These are phyloP conservation scores for Starmera amethionina DNA, from an alignment of 805 yeast species.

Conservation along the genomic window DNA sequence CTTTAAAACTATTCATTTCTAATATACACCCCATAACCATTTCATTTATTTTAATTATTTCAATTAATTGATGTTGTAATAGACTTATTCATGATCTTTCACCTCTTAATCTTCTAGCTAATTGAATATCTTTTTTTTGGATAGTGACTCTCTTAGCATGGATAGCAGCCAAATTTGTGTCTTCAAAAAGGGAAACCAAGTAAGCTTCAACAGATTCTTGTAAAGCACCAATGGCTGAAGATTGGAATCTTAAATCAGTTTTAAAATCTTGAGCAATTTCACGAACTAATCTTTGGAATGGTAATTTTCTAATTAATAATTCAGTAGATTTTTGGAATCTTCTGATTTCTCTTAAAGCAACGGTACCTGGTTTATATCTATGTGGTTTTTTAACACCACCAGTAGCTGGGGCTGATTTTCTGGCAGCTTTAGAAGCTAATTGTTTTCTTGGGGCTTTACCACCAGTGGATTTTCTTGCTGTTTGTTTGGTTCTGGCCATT, in stretches of 20 bases:
- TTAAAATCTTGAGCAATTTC: slow-evolving; percentile 93
- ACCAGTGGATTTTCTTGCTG: slow-evolving; percentile 92
- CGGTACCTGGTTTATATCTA: slow-evolving; percentile 97
- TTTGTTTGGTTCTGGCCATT: slow-evolving; percentile 92
- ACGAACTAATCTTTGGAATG: slow-evolving; percentile 94
- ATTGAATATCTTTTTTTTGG: slow-evolving; percentile 95
- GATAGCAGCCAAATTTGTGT: slow-evolving; percentile 95
- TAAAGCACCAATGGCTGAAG: slow-evolving; percentile 94
- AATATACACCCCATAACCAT: background rate
- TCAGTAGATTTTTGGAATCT: slow-evolving; percentile 96
- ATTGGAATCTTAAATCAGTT: slow-evolving; percentile 92
- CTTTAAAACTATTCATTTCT: no score
- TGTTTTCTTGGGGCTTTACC: slow-evolving; percentile 95
- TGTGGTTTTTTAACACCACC: slow-evolving; percentile 94
- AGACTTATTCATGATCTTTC: slow-evolving; percentile 62
- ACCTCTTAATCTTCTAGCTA: slow-evolving; percentile 97
- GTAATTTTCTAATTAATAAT: slow-evolving; percentile 88
- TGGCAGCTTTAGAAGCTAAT: slow-evolving; percentile 83
- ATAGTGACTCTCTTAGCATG: slow-evolving; percentile 99
- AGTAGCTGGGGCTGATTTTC: slow-evolving; percentile 86
- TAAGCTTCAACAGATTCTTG: slow-evolving; percentile 99
- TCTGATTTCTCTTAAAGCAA: slow-evolving; percentile 93
- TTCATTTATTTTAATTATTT: slow-evolving; percentile 1
- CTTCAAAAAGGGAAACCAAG: slow-evolving; percentile 92
- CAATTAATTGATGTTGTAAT: no score